Evolutionary conservation across 108 stramenopile species (phyloP), one percentile per base, ranked within the genome.

Genomic region (Pseudonitzschia multiseries): DNA sequence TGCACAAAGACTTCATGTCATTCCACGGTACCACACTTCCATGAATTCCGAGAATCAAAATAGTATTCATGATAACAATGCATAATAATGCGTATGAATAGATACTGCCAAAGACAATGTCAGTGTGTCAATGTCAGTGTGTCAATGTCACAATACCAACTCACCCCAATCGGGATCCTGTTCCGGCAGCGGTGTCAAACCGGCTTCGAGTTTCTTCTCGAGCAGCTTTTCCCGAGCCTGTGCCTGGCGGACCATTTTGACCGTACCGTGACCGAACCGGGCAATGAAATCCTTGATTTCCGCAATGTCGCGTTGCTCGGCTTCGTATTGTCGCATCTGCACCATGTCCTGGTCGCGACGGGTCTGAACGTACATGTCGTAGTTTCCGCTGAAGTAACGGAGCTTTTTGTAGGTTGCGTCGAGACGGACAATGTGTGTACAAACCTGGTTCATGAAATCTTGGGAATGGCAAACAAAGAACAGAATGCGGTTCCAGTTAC

Each of bases 401-500:
- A 99, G 84, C 78, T 98, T 95, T 61, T 87, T 86, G 83, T 95
- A 89, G 14, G 89, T 92, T 81, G 86, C 79, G 73, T 97, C 93
- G 54, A 99, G 77, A 73, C 93, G 89, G 2, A 99, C 92, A 63
- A 96, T 97, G 85, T 99, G 83, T 8, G 99, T 98, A 79, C 97
- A 98, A 15, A 99, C 99, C 31, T 81, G 84, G 84, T 99, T 99
- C 87, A 99, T 87, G 78, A 99, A 99, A 86, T 98, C 99, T 79
- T 98, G 98, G 15, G 89, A 91, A 84, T 96, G 94, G 78, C 93
- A 96, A 33, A 98, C 97, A 64, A 99, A 89, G 69, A 98, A 89
- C 15, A 98, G 77, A 73, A 97, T 98, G 57, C 96, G 96, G 68
- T 90, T 86, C 96, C 96, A 98, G 50, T 80, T 87, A 24, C 86